Conservation (phyloP, 83 land plant genomes). For the Picea mariana region DNA sequence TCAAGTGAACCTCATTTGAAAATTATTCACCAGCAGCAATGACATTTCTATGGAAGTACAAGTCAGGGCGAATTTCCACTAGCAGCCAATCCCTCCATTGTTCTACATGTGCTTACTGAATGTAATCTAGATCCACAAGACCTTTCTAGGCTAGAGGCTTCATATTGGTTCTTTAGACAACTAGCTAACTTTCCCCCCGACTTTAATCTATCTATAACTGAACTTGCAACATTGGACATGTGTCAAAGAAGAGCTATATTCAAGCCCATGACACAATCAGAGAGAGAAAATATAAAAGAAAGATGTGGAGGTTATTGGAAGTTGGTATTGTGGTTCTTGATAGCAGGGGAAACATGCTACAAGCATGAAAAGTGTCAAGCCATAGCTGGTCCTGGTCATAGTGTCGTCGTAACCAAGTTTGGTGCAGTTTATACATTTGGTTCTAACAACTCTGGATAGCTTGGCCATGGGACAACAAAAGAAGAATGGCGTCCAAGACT, state of each 20-base stretch:
- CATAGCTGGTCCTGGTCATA: slow-evolving; percentile 92
- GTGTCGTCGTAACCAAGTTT: slow-evolving; percentile 72
- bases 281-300: slow-evolving; percentile 46
- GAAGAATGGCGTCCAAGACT: slow-evolving; percentile 77
- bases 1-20: slow-evolving; percentile 32
- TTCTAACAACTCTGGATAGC: slow-evolving; percentile 82
- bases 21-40: slow-evolving; percentile 28
- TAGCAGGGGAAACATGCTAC: slow-evolving; percentile 73
- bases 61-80: slow-evolving; percentile 73
- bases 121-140: slow-evolving; percentile 82
- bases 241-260: slow-evolving; percentile 77
- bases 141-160: slow-evolving; percentile 89
- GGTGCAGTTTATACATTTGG: slow-evolving; percentile 83
- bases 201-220: slow-evolving; percentile 63
- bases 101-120: slow-evolving; percentile 79
- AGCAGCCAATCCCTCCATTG: slow-evolving; percentile 75
- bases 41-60: slow-evolving; percentile 62
- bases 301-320: slow-evolving; percentile 92
- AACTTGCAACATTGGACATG: slow-evolving; percentile 91
- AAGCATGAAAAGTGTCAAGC: slow-evolving; percentile 79
- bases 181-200: slow-evolving; percentile 84
- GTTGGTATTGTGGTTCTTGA: slow-evolving; percentile 69
- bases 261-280: slow-evolving; percentile 65
- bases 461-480: slow-evolving; percentile 80
- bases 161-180: slow-evolving; percentile 80